Evolutionary conservation across 257 asterid genomes (phyloP).

Genomic region (Solanum virginianum): DNA sequence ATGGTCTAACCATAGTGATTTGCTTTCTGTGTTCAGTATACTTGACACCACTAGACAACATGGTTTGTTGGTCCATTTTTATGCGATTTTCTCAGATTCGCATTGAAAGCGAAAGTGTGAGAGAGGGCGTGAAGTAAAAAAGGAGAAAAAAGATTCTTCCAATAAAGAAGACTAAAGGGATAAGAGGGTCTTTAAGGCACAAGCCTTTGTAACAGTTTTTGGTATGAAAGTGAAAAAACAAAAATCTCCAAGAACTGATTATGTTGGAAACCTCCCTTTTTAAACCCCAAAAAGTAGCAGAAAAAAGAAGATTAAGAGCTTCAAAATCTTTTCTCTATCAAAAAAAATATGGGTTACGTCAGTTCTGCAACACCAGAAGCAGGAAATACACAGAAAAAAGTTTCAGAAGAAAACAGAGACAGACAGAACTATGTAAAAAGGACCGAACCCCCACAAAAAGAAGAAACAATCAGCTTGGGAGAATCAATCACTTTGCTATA

Average conservation of each 20-base stretch:
- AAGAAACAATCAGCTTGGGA: neutral
- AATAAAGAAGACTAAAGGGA: conserved; percentile 30
- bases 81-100: conserved; percentile 37
- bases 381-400: neutral
- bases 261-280: neutral
- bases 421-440: conserved; percentile 8
- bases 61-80: conserved; percentile 6
- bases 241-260: neutral
- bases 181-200: conserved; percentile 23
- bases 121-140: conserved; percentile 12
- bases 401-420: neutral
- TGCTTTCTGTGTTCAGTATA: conserved; percentile 47
- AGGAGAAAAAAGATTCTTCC: conserved; percentile 11
- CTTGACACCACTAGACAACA: conserved; percentile 28
- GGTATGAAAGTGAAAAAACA: neutral
- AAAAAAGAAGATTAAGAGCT: neutral
- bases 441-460: neutral
- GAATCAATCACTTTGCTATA: conserved; percentile 6
- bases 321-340: neutral
- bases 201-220: conserved; percentile 8
- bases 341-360: neutral
- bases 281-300: neutral
- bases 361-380: neutral
- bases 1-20: conserved; percentile 20
- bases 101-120: conserved; percentile 40